phyloP scores from a whole-genome alignment of 768 basidiomycete genomes.

The Gloeostereum incarnatum region DNA sequence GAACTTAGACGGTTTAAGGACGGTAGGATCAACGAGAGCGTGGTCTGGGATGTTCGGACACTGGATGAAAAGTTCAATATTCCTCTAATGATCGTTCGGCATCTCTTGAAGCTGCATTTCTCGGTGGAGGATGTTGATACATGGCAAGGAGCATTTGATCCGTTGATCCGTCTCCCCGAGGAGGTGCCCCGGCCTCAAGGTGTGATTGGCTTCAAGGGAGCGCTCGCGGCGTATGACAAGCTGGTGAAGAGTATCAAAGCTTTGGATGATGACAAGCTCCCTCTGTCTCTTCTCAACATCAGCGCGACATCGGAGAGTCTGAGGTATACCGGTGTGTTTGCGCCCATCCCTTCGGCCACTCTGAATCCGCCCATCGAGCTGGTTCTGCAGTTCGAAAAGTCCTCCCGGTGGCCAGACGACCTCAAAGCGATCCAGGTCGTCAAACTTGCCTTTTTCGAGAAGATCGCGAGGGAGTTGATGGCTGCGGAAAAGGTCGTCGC shows the following conservation, averaged over 20 bases:
- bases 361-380: slow-evolving; percentile 66
- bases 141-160: slow-evolving; percentile 54
- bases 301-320: slow-evolving; percentile 66
- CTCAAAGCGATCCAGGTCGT: slow-evolving; percentile 86
- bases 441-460: slow-evolving; percentile 88
- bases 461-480: slow-evolving; percentile 62
- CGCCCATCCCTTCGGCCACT: slow-evolving; percentile 67
- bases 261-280: slow-evolving; percentile 58
- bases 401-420: slow-evolving; percentile 92
- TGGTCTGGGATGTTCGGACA: slow-evolving; percentile 90
- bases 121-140: slow-evolving; percentile 44
- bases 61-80: slow-evolving; percentile 75
- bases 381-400: slow-evolving; percentile 86
- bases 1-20: slow-evolving; percentile 95
- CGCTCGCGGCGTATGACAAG: slow-evolving; percentile 69
- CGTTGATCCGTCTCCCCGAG: slow-evolving; percentile 48
- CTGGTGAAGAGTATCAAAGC: slow-evolving; percentile 70
- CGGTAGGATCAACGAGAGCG: slow-evolving; percentile 83
- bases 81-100: slow-evolving; percentile 62
- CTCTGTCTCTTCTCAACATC: slow-evolving; percentile 69
- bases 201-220: slow-evolving; percentile 58
- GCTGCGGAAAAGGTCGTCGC: slow-evolving; percentile 32
- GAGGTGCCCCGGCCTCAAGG: slow-evolving; percentile 35
- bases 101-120: slow-evolving; percentile 74
- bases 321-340: slow-evolving; percentile 78